Base-by-base conservation (phyloP, 2,329 filamentous ascomycete species). In the Incumbomyces delicatus region DNA sequence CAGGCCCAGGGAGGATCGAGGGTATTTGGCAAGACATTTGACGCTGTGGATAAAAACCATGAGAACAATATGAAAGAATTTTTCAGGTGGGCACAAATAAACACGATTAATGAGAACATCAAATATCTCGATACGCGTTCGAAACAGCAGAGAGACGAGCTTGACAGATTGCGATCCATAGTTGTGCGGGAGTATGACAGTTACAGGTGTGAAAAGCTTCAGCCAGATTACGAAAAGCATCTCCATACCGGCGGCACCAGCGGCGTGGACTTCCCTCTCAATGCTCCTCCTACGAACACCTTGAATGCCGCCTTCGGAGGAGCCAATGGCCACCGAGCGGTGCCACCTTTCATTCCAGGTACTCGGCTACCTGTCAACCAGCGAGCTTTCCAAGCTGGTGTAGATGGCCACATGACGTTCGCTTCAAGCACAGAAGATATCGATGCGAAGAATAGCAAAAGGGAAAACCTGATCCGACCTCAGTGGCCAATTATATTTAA, bases 11-110 rank as follows among this genome's bases (percentile, higher is more conserved):
- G 62, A 12, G 52, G 55, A 16, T 60, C 64, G 22, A 52, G 59
- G 7, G 67, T 78, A 1, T 78, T 79, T 56, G 72, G 72, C 10
- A 58, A 58, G 33, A 56, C 49, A 8, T 64, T 61, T 55, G 54
- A 44, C 38, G 57, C 63, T 52, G 63, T 65, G 32, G 67, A 73
- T 47, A 32, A 45, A 8, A 53, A 47, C 48, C 38, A 48, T 14
- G 47, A 47, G 12, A 49, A 54, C 44, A 47, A 46, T 27, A 51
- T 52, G n/a, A 45, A 53, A 27, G 50, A 56, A 39, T 50, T 53
- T 22, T 58, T 58, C 41, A 46, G 44, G 41, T 56, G 53, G 53
- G 56, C 51, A 16, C 56, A 58, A 27, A 49, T 51, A 32, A 58
- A 56, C 34, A 55, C 53, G 13, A 51, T 58, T 45, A 51, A 58